These are phyloP conservation scores for Leccinellum luteum DNA, from an alignment of 768 basidiomycete species.

Conservation along the genomic window DNA sequence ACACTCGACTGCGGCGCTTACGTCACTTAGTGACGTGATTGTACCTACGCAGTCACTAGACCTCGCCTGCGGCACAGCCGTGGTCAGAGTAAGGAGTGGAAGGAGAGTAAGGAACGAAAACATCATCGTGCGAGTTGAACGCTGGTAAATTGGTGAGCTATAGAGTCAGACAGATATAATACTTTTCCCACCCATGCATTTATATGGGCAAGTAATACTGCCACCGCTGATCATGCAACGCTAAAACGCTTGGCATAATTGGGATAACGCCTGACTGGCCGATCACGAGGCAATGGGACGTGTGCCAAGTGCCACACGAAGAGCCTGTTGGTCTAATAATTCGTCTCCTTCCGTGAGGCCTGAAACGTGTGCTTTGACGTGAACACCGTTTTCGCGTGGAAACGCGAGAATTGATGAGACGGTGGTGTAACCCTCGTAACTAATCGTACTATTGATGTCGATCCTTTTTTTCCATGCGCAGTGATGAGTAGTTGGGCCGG, in stretches of 20 bases:
- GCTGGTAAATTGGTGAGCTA: neutral
- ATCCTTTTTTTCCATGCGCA: neutral
- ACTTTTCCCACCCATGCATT: neutral
- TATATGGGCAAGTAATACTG: neutral
- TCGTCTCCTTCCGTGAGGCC: neutral
- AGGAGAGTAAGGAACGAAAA: constrained; percentile 6
- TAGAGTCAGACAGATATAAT: neutral
- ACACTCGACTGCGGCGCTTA: constrained; percentile 50
- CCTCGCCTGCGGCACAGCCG: constrained; percentile 16
- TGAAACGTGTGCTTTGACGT: neutral
- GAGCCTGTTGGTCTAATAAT: neutral
- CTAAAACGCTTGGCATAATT: neutral
- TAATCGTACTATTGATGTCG: neutral
- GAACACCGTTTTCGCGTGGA: neutral
- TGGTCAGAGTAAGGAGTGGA: constrained; percentile 16
- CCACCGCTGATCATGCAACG: neutral
- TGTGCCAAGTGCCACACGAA: neutral
- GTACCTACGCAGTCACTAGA: constrained; percentile 43
- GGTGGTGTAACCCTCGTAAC: neutral
- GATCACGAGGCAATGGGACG: neutral
- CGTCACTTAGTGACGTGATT: constrained; percentile 52
- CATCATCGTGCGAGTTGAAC: constrained; percentile 8
- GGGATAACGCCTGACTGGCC: neutral
- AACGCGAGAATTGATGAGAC: neutral
- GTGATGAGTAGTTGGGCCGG: neutral